Conservation (phyloP, 306 rosid species). For the Rosa chinensis region DNA sequence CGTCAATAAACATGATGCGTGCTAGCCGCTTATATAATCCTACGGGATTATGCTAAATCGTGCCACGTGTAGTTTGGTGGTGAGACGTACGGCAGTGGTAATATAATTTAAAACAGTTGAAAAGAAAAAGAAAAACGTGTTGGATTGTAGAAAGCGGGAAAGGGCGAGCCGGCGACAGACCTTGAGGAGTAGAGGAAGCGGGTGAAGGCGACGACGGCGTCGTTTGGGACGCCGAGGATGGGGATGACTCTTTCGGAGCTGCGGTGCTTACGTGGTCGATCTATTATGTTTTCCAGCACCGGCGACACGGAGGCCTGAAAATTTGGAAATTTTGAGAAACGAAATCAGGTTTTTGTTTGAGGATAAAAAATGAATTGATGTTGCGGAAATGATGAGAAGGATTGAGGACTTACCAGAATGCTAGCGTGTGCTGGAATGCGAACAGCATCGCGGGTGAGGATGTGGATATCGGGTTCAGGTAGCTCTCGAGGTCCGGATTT, state of each 20-base stretch:
- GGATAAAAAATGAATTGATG: background rate
- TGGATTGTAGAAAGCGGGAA: background rate
- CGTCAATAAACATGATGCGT: constrained; percentile 25
- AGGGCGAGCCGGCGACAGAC: constrained; percentile 27
- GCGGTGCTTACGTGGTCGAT: constrained; percentile 63
- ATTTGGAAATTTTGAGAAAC: background rate
- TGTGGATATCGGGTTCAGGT: constrained; percentile 71
- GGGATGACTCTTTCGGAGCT: constrained; percentile 58
- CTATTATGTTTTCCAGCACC: constrained; percentile 65
- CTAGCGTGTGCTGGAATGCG: constrained; percentile 72
- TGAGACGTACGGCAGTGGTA: background rate
- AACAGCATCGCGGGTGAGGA: constrained; percentile 63
- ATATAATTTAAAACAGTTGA: background rate
- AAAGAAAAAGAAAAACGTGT: background rate
- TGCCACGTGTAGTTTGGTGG: background rate
- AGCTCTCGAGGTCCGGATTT: constrained; percentile 24
- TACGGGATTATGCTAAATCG: background rate
- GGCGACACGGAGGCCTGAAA: constrained; percentile 71
- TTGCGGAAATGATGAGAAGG: background rate
- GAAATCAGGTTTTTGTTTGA: background rate
- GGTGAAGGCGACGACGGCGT: constrained; percentile 67
- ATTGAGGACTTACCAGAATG: constrained; percentile 51
- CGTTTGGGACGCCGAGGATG: constrained; percentile 80
- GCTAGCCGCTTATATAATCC: no score
- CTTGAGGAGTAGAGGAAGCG: constrained; percentile 69